A percentile compares a stretch with the other conserved stretches of the same genome.
phyloP scores from a whole-genome alignment of 2,329 filamentous ascomycete species.

The Lecanoromycetidae sp. region DNA sequence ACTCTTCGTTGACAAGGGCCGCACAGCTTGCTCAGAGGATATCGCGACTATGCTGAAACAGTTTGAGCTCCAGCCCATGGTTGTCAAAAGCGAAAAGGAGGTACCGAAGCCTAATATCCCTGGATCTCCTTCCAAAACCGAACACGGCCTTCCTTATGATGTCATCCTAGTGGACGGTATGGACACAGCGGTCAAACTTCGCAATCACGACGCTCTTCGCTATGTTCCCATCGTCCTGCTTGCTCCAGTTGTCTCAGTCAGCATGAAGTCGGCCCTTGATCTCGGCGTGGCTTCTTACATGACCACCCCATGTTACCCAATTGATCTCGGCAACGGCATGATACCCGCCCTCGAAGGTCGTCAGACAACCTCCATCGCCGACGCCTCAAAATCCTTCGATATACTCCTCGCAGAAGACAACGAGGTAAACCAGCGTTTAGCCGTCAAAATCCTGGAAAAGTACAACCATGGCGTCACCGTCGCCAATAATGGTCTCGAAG shows the following conservation, averaged over 20 bases:
- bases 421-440: constrained; percentile 87
- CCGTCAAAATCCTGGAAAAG: constrained; percentile 93
- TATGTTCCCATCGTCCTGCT: constrained; percentile 92
- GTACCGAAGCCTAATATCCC: constrained; percentile 45
- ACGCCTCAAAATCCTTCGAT: constrained; percentile 90
- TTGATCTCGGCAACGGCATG: constrained; percentile 92
- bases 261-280: constrained; percentile 83
- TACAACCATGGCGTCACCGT: constrained; percentile 89
- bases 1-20: constrained; percentile 84
- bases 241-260: constrained; percentile 79
- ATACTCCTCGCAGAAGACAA: constrained; percentile 95
- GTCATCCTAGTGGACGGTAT: constrained; percentile 94
- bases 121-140: constrained; percentile 34
- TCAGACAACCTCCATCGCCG: constrained; percentile 78
- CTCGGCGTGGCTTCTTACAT: constrained; percentile 98
- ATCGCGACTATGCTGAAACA: constrained; percentile 66
- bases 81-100: constrained; percentile 66
- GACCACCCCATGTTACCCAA: constrained; percentile 89
- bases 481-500: constrained; percentile 87
- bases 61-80: constrained; percentile 68
- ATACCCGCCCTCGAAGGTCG: constrained; percentile 88
- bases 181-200: constrained; percentile 71
- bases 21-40: constrained; percentile 62
- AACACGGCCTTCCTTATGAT: constrained; percentile 57
- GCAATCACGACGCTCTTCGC: constrained; percentile 89